Percentiles rank a stretch among this genome's conserved stretches.
These are phyloP conservation scores for Corylus heterophylla DNA, from an alignment of 306 rosid species.

Conservation along the genomic window DNA sequence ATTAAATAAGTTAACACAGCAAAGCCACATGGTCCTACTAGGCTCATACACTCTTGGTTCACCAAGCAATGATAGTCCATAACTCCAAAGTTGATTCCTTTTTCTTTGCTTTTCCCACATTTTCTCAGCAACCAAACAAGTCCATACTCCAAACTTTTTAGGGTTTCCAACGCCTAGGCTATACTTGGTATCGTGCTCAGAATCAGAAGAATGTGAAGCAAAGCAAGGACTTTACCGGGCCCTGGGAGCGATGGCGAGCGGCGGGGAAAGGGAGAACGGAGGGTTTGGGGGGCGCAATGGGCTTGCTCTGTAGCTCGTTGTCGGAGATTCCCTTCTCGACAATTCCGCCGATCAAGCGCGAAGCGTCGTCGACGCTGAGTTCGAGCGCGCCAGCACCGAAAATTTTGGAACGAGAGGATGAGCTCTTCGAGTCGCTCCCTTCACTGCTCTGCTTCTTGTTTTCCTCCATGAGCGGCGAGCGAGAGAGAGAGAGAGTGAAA, in stretches of 20 bases:
- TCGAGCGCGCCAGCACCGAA: conserved; percentile 45
- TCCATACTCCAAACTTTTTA: no score
- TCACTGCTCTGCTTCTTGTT: conserved; percentile 47
- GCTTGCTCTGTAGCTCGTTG: conserved; percentile 8
- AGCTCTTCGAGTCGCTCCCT: conserved; percentile 34
- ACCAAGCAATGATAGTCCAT: not conserved
- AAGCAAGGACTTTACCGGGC: conserved; percentile 59
- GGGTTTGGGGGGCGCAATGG: conserved; percentile 57
- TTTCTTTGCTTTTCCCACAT: not conserved
- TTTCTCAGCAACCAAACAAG: conserved; percentile 11
- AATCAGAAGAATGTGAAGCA: not conserved
- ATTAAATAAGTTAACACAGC: not conserved
- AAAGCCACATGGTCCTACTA: not conserved
- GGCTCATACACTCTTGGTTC: not conserved
- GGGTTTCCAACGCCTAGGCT: not conserved
- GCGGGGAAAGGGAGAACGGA: conserved; percentile 78
- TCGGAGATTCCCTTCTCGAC: conserved; percentile 80
- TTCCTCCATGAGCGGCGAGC: conserved; percentile 13
- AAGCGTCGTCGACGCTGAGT: conserved; percentile 37
- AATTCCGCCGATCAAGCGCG: conserved; percentile 61
- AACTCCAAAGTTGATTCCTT: not conserved
- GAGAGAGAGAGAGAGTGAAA: not conserved
- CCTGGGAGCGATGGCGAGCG: conserved; percentile 92
- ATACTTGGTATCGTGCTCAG: not conserved
- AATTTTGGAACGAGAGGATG: conserved; percentile 30